Evolutionary conservation across 2,329 filamentous ascomycete genomes (phyloP).

Genomic region (Paradendryphiella salina): DNA sequence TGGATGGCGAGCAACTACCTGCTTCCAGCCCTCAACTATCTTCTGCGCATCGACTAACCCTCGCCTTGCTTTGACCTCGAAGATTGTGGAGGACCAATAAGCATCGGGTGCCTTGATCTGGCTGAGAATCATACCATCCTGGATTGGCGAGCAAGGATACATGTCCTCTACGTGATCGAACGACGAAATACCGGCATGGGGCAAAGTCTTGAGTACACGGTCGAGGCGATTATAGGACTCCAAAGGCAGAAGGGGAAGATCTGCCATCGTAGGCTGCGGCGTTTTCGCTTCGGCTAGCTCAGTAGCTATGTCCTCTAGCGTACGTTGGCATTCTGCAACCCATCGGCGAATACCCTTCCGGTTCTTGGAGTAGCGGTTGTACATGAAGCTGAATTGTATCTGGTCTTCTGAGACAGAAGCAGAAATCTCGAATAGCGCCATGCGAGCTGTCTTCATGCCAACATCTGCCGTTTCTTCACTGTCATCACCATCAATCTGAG

Average conservation of each 20-base stretch:
- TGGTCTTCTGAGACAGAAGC: constrained; percentile 29
- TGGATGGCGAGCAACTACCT: constrained; percentile 40
- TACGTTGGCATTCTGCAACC: constrained; percentile 40
- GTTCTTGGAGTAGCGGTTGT: constrained; percentile 40
- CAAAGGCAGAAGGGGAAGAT: constrained; percentile 40
- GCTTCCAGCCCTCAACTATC: constrained; percentile 35
- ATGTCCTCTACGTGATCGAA: constrained; percentile 38
- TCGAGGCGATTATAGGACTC: constrained; percentile 39
- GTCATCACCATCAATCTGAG: constrained; percentile 33
- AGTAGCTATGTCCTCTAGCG: constrained; percentile 37
- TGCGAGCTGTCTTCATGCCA: constrained; percentile 29
- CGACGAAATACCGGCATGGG: constrained; percentile 24
- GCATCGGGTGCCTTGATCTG: constrained; percentile 38
- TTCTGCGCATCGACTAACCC: constrained; percentile 28
- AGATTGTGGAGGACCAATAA: constrained; percentile 38
- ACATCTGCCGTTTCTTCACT: constrained; percentile 34
- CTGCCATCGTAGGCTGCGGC: constrained; percentile 37
- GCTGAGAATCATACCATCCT: constrained; percentile 41
- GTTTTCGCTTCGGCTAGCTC: constrained; percentile 26
- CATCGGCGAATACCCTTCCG: constrained; percentile 40
- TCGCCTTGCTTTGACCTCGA: constrained; percentile 32
- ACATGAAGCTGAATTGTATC: constrained; percentile 40
- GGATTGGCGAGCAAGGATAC: constrained; percentile 40
- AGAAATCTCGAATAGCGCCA: constrained; percentile 42
- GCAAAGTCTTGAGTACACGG: constrained; percentile 34